Conservation (phyloP, 1,284 basidiomycete species). For the Irpex sp. region DNA sequence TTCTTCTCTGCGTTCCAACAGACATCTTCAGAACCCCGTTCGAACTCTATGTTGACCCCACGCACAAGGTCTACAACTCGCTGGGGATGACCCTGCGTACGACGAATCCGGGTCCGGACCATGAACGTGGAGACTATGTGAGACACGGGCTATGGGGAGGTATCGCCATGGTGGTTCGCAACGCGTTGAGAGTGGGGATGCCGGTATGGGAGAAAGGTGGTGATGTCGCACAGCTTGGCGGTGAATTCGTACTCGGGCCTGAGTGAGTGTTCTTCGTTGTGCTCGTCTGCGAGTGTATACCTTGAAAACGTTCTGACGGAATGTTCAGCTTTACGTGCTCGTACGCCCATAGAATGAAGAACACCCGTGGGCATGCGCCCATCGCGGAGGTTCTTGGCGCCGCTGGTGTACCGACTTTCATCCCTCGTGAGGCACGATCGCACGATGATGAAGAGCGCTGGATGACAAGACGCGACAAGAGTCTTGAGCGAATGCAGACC, state of each 20-base stretch:
- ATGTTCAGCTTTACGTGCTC: constrained; percentile 47
- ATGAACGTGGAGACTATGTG: constrained; percentile 58
- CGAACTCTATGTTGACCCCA: constrained; percentile 78
- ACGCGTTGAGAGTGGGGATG: constrained; percentile 67
- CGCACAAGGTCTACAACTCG: constrained; percentile 61
- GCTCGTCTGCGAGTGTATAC: background rate
- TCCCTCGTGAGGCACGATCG: background rate
- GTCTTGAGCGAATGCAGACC: constrained; percentile 21
- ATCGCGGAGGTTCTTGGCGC: constrained; percentile 63
- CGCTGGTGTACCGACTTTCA: constrained; percentile 40
- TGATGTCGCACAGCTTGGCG: constrained; percentile 76
- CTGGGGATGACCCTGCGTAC: constrained; percentile 72
- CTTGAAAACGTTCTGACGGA: background rate
- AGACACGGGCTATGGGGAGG: constrained; percentile 62
- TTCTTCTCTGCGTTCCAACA: constrained; percentile 16
- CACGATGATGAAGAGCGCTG: constrained; percentile 24
- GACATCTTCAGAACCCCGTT: constrained; percentile 61
- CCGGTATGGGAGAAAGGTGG: constrained; percentile 80
- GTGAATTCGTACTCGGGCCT: constrained; percentile 85
- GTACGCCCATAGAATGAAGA: constrained; percentile 74
- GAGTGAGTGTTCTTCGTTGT: constrained; percentile 40
- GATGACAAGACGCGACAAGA: constrained; percentile 23
- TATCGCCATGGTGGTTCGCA: constrained; percentile 64
- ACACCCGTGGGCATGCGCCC: constrained; percentile 64
- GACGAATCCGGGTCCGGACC: constrained; percentile 41